Conservation (phyloP, 208 protist species). For the Herpetomonas tarakana region DNA sequence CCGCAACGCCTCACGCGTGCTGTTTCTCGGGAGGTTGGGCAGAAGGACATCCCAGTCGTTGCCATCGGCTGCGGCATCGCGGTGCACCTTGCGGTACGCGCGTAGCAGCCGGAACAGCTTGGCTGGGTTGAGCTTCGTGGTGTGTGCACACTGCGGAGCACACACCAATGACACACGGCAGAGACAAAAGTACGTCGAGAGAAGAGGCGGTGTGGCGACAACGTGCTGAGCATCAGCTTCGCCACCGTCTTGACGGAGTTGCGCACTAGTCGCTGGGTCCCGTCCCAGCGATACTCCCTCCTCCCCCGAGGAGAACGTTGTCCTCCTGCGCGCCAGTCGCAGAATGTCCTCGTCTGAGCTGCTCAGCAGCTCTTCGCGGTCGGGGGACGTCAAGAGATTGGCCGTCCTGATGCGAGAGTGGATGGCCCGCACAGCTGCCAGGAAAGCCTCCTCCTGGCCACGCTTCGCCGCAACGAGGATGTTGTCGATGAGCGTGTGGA, state of each 20-base stretch:
- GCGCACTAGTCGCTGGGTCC: constrained; percentile 9
- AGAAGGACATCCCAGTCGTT: too few relatives aligned
- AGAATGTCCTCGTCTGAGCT: constrained; percentile 8
- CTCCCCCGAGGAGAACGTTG: constrained; percentile 14
- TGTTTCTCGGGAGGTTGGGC: too few relatives aligned
- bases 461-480: constrained; percentile 13
- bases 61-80: too few relatives aligned
- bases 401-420: constrained; percentile 3
- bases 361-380: constrained; percentile 1
- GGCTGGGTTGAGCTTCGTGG: too few relatives aligned
- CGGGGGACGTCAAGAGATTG: constrained; percentile 14
- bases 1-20: too few relatives aligned
- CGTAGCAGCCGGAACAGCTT: too few relatives aligned
- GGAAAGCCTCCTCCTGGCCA: constrained; percentile 14
- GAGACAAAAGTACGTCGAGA: too few relatives aligned
- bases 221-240: constrained; percentile 12
- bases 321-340: neutral
- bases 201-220: neutral
- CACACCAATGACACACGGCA: too few relatives aligned
- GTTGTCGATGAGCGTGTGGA: constrained; percentile 21
- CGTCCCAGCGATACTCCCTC: constrained; percentile 14
- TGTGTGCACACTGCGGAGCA: too few relatives aligned
- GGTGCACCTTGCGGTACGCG: too few relatives aligned
- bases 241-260: constrained; percentile 19
- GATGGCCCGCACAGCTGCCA: constrained; percentile 9